Evolutionary conservation across 2,329 filamentous ascomycete species (phyloP).

Genomic region (Pestalotiopsis sp.): DNA sequence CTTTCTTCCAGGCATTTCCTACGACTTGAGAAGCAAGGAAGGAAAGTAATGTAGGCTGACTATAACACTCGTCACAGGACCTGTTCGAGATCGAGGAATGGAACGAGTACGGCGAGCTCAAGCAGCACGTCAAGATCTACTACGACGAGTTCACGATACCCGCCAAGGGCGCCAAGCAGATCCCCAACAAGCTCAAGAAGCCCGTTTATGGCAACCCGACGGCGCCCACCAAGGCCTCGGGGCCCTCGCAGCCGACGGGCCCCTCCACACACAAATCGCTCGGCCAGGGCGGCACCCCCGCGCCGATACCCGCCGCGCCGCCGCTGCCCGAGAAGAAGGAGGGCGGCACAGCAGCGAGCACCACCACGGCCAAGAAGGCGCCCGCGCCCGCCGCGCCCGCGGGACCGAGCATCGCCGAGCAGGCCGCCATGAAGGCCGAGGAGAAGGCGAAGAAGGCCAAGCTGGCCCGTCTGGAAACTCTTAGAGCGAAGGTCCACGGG

Average conservation of each 20-base stretch:
- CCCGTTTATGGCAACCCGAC: background rate
- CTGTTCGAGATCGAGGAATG: conserved; percentile 95
- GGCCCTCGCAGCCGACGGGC: conserved; percentile 23
- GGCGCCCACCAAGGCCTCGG: conserved; percentile 33
- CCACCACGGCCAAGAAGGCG: conserved; percentile 23
- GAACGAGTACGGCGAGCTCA: conserved; percentile 98
- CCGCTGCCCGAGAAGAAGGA: conserved; percentile 34
- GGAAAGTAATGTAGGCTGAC: background rate
- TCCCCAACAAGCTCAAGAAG: conserved; percentile 38
- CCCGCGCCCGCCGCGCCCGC: conserved; percentile 24
- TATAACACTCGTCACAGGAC: conserved; percentile 59
- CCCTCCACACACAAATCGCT: conserved; percentile 18
- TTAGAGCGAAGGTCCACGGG: conserved; percentile 58
- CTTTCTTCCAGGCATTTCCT: background rate
- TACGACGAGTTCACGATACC: conserved; percentile 65
- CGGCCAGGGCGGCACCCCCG: conserved; percentile 15
- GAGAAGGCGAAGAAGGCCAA: conserved; percentile 69
- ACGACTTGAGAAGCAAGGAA: background rate
- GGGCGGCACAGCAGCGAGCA: conserved; percentile 16
- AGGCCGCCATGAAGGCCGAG: conserved; percentile 61
- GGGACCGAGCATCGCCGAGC: conserved; percentile 60
- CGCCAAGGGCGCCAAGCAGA: conserved; percentile 54
- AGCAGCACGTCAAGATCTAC: conserved; percentile 76
- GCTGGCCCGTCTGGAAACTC: conserved; percentile 54
- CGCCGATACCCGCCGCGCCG: conserved; percentile 25